phyloP scores from a whole-genome alignment of 139 green algal genomes.

The Spirogloea muscicola region DNA sequence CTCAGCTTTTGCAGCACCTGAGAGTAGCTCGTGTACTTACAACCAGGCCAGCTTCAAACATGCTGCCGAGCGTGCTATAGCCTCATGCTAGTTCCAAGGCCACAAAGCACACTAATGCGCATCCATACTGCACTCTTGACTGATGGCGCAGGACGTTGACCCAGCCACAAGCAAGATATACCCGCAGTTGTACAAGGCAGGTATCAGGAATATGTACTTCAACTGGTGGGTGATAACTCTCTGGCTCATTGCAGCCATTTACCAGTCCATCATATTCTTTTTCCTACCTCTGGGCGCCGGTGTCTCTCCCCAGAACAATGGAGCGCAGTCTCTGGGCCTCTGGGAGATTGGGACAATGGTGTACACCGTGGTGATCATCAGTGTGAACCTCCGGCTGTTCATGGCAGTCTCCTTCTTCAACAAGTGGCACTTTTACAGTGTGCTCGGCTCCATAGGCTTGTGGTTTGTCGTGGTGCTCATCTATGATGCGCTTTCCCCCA shows the following conservation, averaged over 20 bases:
- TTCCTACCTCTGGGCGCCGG: conserved; percentile 11
- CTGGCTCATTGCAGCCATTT: conserved; percentile 55
- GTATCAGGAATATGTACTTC: conserved; percentile 54
- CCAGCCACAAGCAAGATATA: conserved; percentile 35
- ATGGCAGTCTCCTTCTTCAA: conserved; percentile 50
- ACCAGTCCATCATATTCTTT: conserved; percentile 49
- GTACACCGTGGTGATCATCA: conserved; percentile 51
- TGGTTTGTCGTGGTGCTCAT: conserved; percentile 48
- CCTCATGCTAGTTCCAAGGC: too few species aligned
- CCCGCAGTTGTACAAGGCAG: conserved; percentile 56
- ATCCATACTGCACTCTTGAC: too few species aligned
- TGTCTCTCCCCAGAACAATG: background rate
- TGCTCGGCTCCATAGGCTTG: conserved; percentile 45
- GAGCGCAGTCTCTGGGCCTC: conserved; percentile 16
- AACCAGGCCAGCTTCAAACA: too few species aligned
- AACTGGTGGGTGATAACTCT: conserved; percentile 13
- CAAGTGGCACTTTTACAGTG: conserved; percentile 40
- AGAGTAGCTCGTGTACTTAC: too few species aligned
- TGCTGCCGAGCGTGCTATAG: too few species aligned
- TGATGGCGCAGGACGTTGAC: conserved; percentile 46
- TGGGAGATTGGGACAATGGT: conserved; percentile 47
- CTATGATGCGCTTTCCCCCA: conserved; percentile 44
- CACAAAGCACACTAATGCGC: too few species aligned
- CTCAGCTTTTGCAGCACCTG: too few species aligned
- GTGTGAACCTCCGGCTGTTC: conserved; percentile 56